These are phyloP conservation scores for Coemansia sp. DNA, from an alignment of 192 early-diverging fungal species.

Conservation along the genomic window DNA sequence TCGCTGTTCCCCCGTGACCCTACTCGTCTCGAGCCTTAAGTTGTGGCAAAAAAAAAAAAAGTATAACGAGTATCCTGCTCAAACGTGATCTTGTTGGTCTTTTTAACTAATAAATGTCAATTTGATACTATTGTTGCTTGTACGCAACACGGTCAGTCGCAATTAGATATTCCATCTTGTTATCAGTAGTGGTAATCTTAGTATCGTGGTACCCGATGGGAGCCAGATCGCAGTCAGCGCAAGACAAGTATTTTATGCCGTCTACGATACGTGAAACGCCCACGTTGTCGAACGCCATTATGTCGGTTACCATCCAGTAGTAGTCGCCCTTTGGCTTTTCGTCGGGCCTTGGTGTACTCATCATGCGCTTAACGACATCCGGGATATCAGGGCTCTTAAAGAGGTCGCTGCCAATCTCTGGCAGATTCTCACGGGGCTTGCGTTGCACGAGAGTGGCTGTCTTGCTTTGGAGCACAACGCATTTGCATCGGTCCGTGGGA, in stretches of 20 bases:
- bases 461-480: constrained; percentile 18
- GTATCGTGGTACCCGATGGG: constrained; percentile 75
- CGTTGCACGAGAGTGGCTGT: constrained; percentile 26
- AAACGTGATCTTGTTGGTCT: too few species aligned
- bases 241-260: constrained; percentile 69
- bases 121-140: neutral
- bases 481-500: constrained; percentile 18
- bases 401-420: neutral
- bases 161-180: constrained; percentile 64
- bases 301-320: constrained; percentile 65
- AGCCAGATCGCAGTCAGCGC: constrained; percentile 76
- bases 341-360: neutral
- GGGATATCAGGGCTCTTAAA: constrained; percentile 4
- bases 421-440: neutral
- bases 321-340: constrained; percentile 18
- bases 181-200: neutral
- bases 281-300: constrained; percentile 82
- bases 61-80: neutral
- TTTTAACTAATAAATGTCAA: neutral
- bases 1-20: constrained; percentile 99
- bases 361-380: constrained; percentile 7
- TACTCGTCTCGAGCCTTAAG: constrained; percentile 85
- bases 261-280: constrained; percentile 67
- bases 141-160: constrained; percentile 68
- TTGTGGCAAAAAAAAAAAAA: neutral